Evolutionary conservation across 192 early-diverging fungal species (phyloP).

Genomic region (Dimargaris cristalligena): DNA sequence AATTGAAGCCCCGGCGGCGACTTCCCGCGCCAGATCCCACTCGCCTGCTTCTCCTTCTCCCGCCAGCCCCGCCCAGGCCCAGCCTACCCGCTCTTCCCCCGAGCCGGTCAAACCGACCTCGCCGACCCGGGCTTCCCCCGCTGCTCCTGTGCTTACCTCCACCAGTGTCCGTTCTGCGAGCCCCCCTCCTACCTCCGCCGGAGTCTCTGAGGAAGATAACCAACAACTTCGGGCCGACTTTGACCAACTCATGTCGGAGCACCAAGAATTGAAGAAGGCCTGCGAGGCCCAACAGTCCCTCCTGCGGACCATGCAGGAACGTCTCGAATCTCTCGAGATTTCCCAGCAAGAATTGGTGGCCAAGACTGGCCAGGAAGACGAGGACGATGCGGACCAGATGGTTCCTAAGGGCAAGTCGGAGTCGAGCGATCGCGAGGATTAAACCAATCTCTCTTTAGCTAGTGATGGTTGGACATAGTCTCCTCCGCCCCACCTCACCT

Average conservation of each 20-base stretch:
- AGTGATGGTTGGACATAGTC: too few species aligned
- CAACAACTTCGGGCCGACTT: background rate
- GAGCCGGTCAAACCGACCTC: background rate
- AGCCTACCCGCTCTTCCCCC: background rate
- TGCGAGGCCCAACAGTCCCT: background rate
- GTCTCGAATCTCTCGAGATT: conserved; percentile 5
- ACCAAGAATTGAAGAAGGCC: conserved; percentile 1
- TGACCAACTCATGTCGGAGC: background rate
- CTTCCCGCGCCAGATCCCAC: background rate
- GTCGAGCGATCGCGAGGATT: background rate
- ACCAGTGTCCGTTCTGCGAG: too few species aligned
- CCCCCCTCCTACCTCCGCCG: too few species aligned
- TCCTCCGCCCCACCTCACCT: too few species aligned
- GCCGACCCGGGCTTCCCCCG: background rate
- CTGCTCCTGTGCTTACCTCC: conserved; percentile 10
- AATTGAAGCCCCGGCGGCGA: background rate
- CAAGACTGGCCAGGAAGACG: background rate
- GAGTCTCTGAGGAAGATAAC: background rate
- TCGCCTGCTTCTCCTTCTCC: conserved; percentile 11
- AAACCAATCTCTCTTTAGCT: too few species aligned
- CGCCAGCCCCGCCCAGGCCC: conserved; percentile 1
- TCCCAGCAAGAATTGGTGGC: background rate
- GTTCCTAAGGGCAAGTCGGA: background rate
- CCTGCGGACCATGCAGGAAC: background rate
- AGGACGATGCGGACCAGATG: background rate